Evolutionary conservation across 2,329 filamentous ascomycete genomes (phyloP), one percentile per base, ranked within the genome.

Genomic region (Massarina eburnea): DNA sequence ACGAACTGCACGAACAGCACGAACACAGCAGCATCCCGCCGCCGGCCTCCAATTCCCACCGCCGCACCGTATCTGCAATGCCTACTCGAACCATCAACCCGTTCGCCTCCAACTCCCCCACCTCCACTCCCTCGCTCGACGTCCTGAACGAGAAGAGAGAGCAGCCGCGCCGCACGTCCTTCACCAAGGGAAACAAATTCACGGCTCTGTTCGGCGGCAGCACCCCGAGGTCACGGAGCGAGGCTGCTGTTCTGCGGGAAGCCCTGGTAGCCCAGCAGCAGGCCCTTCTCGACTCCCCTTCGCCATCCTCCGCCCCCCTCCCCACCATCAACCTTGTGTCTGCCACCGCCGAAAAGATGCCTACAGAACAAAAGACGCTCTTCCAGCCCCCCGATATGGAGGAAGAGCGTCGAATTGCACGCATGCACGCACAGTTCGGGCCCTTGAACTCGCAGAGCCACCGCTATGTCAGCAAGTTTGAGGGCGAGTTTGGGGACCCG

Each of bases 251-350:
- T 41, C 80, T 89, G 63, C 83, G 88, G 61, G 80, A 84, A 48
- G 80, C 89, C 38, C 79, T 86, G 64, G 78, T 81, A 51, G 76
- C 76, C 42, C 74, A 77, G 60, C 74, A 79, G 57, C 76, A 79
- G 48, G 72, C 76, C 49, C 82, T 85, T 64, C 82, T 88, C 67
- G 82, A 87, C 56, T 80, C 73, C 20, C 76, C 81, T 41, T 80
- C 84, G 32, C 79, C 83, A 26, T 80, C 90, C 33, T 85, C 87
- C 47, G 75, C 91, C 54, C 88, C 89, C 38, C 77, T 96, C 61
- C 92, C 92, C 30, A 92, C 87, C 43, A 96, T 97, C 64, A 96
- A 90, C 33, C 80, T 97, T 46, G 96, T 92, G 10, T 91, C 90
- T 33, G 89, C 89, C 39, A 88, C 84, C 22, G 86, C 83, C 52